Percentiles rank a stretch among this genome's conserved stretches.
Evolutionary conservation across 768 basidiomycete species (phyloP).

Genomic region (Lyophyllum atratum): DNA sequence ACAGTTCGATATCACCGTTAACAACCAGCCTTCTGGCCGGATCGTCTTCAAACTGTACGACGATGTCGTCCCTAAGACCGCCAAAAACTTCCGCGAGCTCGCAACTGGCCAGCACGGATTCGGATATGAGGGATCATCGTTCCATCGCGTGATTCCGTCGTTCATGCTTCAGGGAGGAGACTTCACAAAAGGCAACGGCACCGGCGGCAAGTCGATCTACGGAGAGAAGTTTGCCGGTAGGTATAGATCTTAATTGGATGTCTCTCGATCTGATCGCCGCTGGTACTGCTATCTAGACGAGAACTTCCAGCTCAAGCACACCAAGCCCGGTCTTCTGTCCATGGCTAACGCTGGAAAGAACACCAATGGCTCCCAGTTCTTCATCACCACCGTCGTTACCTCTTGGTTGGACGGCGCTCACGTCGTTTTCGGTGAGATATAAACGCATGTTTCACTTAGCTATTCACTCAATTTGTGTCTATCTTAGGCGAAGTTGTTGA

Average conservation of each 20-base stretch:
- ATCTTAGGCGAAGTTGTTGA: conserved; percentile 63
- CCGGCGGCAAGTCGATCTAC: conserved; percentile 82
- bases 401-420: conserved; percentile 82
- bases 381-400: conserved; percentile 82
- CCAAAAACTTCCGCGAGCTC: conserved; percentile 88
- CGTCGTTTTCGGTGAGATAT: conserved; percentile 77
- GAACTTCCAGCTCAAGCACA: conserved; percentile 80
- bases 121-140: conserved; percentile 66
- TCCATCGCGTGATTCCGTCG: conserved; percentile 82
- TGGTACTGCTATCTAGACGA: conserved; percentile 55
- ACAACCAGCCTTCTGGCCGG: conserved; percentile 42
- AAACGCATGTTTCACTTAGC: neutral
- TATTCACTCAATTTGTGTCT: neutral
- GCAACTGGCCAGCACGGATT: conserved; percentile 74
- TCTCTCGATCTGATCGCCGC: neutral
- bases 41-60: conserved; percentile 89
- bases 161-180: conserved; percentile 95
- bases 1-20: conserved; percentile 70
- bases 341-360: conserved; percentile 83
- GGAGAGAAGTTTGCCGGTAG: conserved; percentile 66
- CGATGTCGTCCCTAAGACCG: conserved; percentile 71
- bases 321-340: conserved; percentile 64
- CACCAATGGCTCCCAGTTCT: conserved; percentile 89
- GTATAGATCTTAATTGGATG: conserved; percentile 16
- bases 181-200: conserved; percentile 70